Conservation (phyloP, 1,284 basidiomycete genomes). For the Boletus smithii region DNA sequence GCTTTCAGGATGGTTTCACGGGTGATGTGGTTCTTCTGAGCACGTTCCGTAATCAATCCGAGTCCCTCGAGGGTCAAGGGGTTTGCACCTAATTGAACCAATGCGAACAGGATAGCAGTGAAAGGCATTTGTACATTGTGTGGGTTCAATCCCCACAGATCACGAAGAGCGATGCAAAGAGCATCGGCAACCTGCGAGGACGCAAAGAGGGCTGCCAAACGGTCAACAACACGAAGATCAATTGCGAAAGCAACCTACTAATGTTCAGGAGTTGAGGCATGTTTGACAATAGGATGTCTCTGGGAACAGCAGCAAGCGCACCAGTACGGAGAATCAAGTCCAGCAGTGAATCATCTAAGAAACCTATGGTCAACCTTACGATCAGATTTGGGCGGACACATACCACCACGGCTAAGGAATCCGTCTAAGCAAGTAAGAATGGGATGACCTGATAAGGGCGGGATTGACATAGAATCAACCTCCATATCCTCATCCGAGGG, state of each 20-base stretch:
- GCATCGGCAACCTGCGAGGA: slow-evolving; percentile 26
- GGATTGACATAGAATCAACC: slow-evolving; percentile 13
- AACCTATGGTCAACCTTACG: neutral
- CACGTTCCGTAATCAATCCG: slow-evolving; percentile 10
- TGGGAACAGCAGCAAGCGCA: slow-evolving; percentile 31
- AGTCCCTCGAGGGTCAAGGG: slow-evolving; percentile 16
- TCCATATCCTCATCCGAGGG: slow-evolving; percentile 28
- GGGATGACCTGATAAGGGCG: slow-evolving; percentile 24
- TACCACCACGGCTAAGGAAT: slow-evolving; percentile 39
- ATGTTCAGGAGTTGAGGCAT: slow-evolving; percentile 40
- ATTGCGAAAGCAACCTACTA: slow-evolving; percentile 32
- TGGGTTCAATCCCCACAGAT: slow-evolving; percentile 20
- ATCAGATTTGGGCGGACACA: slow-evolving; percentile 13
- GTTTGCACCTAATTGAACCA: slow-evolving; percentile 28
- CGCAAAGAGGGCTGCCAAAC: slow-evolving; percentile 17
- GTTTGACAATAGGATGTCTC: slow-evolving; percentile 29
- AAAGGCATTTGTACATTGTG: slow-evolving; percentile 17
- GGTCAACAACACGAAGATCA: slow-evolving; percentile 1
- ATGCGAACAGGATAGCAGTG: slow-evolving; percentile 13
- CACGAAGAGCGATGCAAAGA: slow-evolving; percentile 20
- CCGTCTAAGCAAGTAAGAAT: slow-evolving; percentile 36
- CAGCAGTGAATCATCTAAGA: slow-evolving; percentile 40
- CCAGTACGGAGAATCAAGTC: slow-evolving; percentile 43
- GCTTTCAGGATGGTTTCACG: slow-evolving; percentile 28
- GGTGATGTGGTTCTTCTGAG: slow-evolving; percentile 10